Base-by-base conservation (phyloP, 2,329 filamentous ascomycete species). In the Arthroderma sp. region DNA sequence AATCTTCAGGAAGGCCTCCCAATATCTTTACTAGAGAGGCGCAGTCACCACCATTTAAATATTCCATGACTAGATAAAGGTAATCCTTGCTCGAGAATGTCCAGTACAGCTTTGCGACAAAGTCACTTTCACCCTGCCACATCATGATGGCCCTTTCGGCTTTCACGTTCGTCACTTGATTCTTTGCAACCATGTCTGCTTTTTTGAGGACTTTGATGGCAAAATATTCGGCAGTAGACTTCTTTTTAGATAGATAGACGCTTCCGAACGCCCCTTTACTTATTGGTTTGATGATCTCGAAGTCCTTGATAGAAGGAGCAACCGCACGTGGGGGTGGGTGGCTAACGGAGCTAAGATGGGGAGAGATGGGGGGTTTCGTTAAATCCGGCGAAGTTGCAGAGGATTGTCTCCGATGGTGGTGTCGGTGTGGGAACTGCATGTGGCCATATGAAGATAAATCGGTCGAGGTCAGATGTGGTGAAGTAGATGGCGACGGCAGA, bases 151-250 rank as follows among this genome's bases (percentile, higher is more conserved):
- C 93, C 53, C 91, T 78, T 66, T 98, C 91, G 6, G 93, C 91
- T 66, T 98, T 96, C 58, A 98, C 91, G 58, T 98, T 98, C 54
- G 91, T 94, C 54, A 98, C 88, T 61, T 98, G 91, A 62, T 98
- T 98, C 66, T 98, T 98, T 50, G 91, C 91, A 50, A 98, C 86
- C 91, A 98, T 98, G 70, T 98, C 91, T n/a, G 91, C 88, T 66
- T 98, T 98, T 61, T 96, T 96, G 48, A 98, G 66, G 1, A 96
- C 91, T 60, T 98, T 98, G 68, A 98, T 96, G 6, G 91, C 91
- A 62, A 89, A 98, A 63, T 98, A 98, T 58, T 98, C 91, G 38
- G 88, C 89, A 0, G 93, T 98, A 0, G 86, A 91, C 64, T 95
- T 96, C 73, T 98, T 98, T 68, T 96, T 98, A 1, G 91, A 89